phyloP scores from a whole-genome alignment of 768 basidiomycete species.

The Boletus coccyginus region DNA sequence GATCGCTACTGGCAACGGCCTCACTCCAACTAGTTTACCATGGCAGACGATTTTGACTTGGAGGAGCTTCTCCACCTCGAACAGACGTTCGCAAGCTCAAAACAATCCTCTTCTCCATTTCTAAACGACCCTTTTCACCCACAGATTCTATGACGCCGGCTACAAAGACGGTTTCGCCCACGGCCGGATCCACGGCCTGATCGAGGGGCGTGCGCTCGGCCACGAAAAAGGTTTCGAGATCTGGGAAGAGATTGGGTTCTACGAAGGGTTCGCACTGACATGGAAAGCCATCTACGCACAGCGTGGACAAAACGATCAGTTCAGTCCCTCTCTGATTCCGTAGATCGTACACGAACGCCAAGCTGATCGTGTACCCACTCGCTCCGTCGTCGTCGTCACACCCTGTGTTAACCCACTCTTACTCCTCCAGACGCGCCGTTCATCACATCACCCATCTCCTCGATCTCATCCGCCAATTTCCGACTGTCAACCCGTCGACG shows the following conservation, averaged over 20 bases:
- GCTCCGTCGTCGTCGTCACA: no score
- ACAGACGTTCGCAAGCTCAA: conserved; percentile 47
- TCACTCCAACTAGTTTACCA: background rate
- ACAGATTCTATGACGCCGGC: conserved; percentile 79
- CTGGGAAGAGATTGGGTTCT: conserved; percentile 97
- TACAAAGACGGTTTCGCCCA: conserved; percentile 78
- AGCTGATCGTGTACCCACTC: background rate
- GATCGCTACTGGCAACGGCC: no score
- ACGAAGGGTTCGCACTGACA: conserved; percentile 77
- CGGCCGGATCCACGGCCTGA: conserved; percentile 84
- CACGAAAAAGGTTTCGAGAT: conserved; percentile 90
- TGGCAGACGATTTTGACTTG: conserved; percentile 45
- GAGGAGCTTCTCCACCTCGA: conserved; percentile 61
- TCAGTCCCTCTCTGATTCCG: background rate
- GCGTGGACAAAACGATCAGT: conserved; percentile 21
- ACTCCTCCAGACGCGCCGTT: conserved; percentile 45
- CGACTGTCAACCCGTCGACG: conserved; percentile 65
- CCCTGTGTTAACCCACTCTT: background rate
- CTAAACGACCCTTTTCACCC: background rate
- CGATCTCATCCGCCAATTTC: conserved; percentile 71
- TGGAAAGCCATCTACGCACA: conserved; percentile 57
- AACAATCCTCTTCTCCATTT: background rate
- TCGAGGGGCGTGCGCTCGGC: conserved; percentile 88
- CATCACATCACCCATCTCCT: conserved; percentile 71
- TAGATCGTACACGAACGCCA: background rate